Evolutionary conservation across 2,329 filamentous ascomycete genomes (phyloP).

Genomic region (Botrytis medusae): DNA sequence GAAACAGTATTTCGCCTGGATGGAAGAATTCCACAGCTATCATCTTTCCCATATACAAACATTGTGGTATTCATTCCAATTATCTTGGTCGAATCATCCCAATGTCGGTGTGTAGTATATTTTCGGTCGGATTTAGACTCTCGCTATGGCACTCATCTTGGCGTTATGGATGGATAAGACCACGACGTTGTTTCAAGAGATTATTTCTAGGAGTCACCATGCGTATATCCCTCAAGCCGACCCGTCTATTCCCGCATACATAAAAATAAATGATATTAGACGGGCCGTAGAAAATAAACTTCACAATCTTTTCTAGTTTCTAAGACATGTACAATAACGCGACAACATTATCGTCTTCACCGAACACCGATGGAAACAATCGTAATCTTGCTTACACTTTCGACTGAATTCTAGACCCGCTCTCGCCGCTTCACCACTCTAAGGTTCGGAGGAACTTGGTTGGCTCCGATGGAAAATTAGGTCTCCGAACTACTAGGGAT

Average conservation of each 20-base stretch:
- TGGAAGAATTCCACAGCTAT: not conserved
- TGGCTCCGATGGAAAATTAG: not conserved
- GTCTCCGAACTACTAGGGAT: not conserved
- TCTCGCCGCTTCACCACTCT: not conserved
- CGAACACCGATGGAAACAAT: not conserved
- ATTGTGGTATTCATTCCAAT: no score
- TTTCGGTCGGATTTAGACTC: slow-evolving; percentile 3
- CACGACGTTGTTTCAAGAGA: not conserved
- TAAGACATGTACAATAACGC: not conserved
- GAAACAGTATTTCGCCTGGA: not conserved
- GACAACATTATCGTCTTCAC: slow-evolving; percentile 4
- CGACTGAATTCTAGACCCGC: slow-evolving; percentile 16
- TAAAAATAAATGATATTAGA: not conserved
- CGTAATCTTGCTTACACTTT: slow-evolving; percentile 11
- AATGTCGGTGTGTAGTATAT: not conserved
- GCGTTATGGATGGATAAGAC: slow-evolving; percentile 3
- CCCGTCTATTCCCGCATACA: not conserved
- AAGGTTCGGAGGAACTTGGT: slow-evolving; percentile 5
- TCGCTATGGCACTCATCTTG: not conserved
- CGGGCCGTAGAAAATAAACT: not conserved
- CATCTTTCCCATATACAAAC: not conserved
- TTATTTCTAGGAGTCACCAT: not conserved
- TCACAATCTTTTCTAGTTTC: not conserved
- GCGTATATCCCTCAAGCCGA: not conserved
- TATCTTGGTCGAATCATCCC: not conserved